A percentile compares a stretch with the other conserved stretches of the same genome.
Evolutionary conservation across 1,284 basidiomycete genomes (phyloP).

Genomic region (Cutaneotrichosporon mucoides): DNA sequence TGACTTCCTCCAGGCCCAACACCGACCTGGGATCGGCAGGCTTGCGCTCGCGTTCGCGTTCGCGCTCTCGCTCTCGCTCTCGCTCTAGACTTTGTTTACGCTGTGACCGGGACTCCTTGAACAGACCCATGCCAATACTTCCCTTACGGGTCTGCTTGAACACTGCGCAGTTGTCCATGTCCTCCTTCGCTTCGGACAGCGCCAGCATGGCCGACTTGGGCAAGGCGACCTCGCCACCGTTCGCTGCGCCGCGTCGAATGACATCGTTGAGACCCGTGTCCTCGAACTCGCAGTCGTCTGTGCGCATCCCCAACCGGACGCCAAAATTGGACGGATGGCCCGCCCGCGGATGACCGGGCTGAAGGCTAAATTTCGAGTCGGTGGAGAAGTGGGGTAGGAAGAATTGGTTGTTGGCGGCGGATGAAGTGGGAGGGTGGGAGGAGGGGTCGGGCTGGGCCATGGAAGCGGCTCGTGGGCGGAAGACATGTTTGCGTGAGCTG

Average conservation of each 20-base stretch:
- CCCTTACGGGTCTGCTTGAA: slow-evolving; percentile 48
- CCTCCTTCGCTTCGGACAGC: slow-evolving; percentile 43
- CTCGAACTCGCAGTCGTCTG: slow-evolving; percentile 37
- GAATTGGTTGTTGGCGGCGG: slow-evolving; percentile 20
- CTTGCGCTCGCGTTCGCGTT: background rate
- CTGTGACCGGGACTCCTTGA: slow-evolving; percentile 38
- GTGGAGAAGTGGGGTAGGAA: slow-evolving; percentile 46
- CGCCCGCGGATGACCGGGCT: slow-evolving; percentile 1
- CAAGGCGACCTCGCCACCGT: slow-evolving; percentile 39
- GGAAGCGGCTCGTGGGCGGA: slow-evolving; percentile 30
- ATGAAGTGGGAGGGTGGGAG: background rate
- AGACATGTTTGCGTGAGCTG: slow-evolving; percentile 5
- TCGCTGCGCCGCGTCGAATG: slow-evolving; percentile 31
- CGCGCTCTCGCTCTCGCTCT: slow-evolving; percentile 1
- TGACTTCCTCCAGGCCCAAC: background rate
- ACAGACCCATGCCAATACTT: slow-evolving; percentile 50
- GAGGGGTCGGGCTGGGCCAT: slow-evolving; percentile 18
- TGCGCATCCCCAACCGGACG: slow-evolving; percentile 42
- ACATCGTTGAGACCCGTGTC: slow-evolving; percentile 45
- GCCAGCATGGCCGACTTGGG: slow-evolving; percentile 42
- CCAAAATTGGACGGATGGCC: slow-evolving; percentile 16
- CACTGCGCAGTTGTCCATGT: slow-evolving; percentile 24
- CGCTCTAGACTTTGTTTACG: background rate
- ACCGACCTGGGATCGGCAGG: background rate
- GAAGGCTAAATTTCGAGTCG: slow-evolving; percentile 45